Percentiles rank a stretch among this genome's conserved stretches.
These are phyloP conservation scores for Papiliotrema terrestris DNA, from an alignment of 1,284 basidiomycete species.

Conservation along the genomic window DNA sequence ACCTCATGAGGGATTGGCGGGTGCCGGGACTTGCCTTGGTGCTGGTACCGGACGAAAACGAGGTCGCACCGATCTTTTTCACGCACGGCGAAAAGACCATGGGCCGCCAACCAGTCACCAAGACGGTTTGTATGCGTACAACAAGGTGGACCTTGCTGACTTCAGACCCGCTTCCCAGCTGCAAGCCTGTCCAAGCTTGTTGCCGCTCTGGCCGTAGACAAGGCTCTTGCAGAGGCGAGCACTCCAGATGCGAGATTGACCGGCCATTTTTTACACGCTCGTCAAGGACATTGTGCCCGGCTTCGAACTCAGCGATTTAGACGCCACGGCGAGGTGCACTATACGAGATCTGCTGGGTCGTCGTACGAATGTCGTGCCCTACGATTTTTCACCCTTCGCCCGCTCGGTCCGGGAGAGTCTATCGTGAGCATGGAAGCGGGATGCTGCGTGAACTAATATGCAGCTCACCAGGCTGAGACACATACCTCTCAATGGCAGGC, in stretches of 20 bases:
- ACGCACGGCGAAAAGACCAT: neutral
- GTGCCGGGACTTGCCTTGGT: too few relatives aligned
- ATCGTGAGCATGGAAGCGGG: slow-evolving; percentile 1
- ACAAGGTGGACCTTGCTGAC: too few relatives aligned
- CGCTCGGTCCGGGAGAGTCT: neutral
- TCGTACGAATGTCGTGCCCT: neutral
- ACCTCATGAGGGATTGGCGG: too few relatives aligned
- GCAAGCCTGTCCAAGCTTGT: neutral
- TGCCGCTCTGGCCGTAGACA: neutral
- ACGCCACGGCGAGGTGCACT: neutral
- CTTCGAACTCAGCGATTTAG: slow-evolving; percentile 2
- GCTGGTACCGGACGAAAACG: neutral
- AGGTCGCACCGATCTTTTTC: neutral
- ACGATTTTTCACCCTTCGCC: neutral
- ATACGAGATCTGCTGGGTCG: neutral
- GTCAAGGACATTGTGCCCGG: slow-evolving; percentile 5
- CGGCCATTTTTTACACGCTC: neutral
- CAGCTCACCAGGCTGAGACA: neutral
- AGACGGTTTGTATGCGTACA: neutral
- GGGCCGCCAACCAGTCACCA: neutral
- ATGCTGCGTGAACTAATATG: neutral
- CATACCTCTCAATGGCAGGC: neutral
- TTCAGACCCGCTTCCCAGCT: slow-evolving; percentile 1
- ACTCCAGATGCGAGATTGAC: neutral
- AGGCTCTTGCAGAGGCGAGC: neutral